These are phyloP conservation scores for Xylaria intraflava DNA, from an alignment of 495 filamentous ascomycete genomes.

Conservation along the genomic window DNA sequence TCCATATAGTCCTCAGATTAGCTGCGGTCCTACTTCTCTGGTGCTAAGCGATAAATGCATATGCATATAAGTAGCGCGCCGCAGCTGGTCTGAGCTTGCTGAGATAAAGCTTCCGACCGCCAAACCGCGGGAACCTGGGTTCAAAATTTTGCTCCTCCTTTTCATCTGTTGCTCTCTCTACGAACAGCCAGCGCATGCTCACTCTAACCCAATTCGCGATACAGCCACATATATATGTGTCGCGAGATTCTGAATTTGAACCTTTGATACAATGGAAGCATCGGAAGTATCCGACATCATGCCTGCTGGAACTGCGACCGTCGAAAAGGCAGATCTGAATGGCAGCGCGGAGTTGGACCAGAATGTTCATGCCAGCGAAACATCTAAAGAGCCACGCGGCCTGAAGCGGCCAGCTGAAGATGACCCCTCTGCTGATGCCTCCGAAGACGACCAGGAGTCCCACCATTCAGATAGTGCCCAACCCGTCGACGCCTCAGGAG, in stretches of 20 bases:
- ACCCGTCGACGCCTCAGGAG: neutral
- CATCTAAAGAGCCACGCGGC: neutral
- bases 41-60: neutral
- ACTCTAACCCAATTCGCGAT: neutral
- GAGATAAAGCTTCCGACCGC: too few species aligned
- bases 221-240: neutral
- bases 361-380: neutral
- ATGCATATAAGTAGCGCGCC: too few species aligned
- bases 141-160: neutral
- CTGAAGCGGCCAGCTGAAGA: conserved; percentile 10
- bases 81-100: too few species aligned
- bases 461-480: conserved; percentile 1
- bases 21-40: too few species aligned
- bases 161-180: neutral
- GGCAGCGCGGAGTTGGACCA: neutral
- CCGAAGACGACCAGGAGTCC: neutral
- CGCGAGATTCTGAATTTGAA: neutral
- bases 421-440: neutral
- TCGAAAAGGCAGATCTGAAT: neutral
- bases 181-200: neutral
- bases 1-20: too few species aligned
- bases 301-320: neutral
- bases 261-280: neutral
- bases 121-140: too few species aligned
- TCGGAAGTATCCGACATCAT: neutral